Evolutionary conservation across 2,329 filamentous ascomycete species (phyloP), one percentile per base, ranked within the genome.

Genomic region (Pseudogymnoascus sp.): DNA sequence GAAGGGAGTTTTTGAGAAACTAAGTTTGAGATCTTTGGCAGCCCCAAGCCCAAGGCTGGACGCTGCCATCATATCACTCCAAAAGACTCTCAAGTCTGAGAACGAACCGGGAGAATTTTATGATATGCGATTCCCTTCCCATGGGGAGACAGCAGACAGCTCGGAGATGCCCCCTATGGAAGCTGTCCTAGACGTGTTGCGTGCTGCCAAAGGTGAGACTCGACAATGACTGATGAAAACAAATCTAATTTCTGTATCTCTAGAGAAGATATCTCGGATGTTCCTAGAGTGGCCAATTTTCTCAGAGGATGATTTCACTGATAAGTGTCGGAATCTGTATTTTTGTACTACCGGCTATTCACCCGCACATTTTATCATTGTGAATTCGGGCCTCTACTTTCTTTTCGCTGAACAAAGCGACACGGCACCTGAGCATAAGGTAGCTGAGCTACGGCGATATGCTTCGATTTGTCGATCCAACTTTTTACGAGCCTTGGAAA

Each of bases 121-220:
- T 5, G 63, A 63, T 31, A 64, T 61, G 17, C 60, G 61, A n/a
- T 60, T 64, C 23, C 2, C 19, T 35, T 62, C 60, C 10, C 42
- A 64, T 40, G 50, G 60, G 13, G 50, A 40, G 40, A 64, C 26
- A 50, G 2, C 17, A 19, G 38, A 60, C 11, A 33, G 64, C 21
- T 44, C 60, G 36, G 64, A 65, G 19, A 62, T 67, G 60, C 66
- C 66, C 13, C 66, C 66, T 11, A 42, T 64, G 19, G 50, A 67
- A 50, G 62, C 53, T 31, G 65, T 67, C 36, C 35, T 67, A 21
- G 63, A 63, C 8, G 11, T 67, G 9, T 21, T 67, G 19, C 63
- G 65, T 15, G 33, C 60, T 47, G 40, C 59, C 50, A 62, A 63
- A 62, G 42, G 66, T 66, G 60, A 36, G 47, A 50, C n/a, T 42